Conservation (phyloP, 805 yeast genomes). For the Ascoidea asiatica region DNA sequence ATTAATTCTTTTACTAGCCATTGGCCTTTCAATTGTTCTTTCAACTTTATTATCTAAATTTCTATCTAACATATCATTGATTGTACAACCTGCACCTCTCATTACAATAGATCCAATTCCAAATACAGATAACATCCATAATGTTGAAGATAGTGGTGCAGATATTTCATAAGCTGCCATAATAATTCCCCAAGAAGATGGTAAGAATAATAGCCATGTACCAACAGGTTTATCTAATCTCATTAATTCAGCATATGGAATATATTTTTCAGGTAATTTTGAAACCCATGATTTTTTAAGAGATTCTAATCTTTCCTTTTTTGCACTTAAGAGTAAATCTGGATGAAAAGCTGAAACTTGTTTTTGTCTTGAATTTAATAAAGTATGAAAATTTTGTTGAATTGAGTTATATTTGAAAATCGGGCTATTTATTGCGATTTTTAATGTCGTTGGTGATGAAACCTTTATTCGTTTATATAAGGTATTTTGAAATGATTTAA, state of each 20-base stretch:
- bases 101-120: conserved; percentile 78
- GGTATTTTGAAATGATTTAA: too few species aligned
- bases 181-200: conserved; percentile 86
- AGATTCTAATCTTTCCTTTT: background rate
- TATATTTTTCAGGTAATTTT: conserved; percentile 55
- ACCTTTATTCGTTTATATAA: too few species aligned
- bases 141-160: conserved; percentile 55
- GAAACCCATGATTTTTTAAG: conserved; percentile 20
- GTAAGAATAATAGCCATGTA: conserved; percentile 67
- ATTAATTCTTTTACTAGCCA: conserved; percentile 74
- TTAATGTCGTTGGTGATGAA: too few species aligned
- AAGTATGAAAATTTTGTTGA: too few species aligned
- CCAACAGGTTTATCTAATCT: conserved; percentile 96
- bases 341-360: too few species aligned
- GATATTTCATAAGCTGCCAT: conserved; percentile 69
- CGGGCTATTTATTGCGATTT: too few species aligned
- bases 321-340: too few species aligned
- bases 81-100: conserved; percentile 98
- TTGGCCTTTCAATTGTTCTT: conserved; percentile 84
- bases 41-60: conserved; percentile 76
- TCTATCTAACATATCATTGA: conserved; percentile 80
- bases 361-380: too few species aligned
- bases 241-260: conserved; percentile 88
- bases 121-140: conserved; percentile 53
- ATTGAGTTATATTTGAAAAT: too few species aligned